Conservation (phyloP, 345 rosid genomes). For the Eucalyptus decipiens region DNA sequence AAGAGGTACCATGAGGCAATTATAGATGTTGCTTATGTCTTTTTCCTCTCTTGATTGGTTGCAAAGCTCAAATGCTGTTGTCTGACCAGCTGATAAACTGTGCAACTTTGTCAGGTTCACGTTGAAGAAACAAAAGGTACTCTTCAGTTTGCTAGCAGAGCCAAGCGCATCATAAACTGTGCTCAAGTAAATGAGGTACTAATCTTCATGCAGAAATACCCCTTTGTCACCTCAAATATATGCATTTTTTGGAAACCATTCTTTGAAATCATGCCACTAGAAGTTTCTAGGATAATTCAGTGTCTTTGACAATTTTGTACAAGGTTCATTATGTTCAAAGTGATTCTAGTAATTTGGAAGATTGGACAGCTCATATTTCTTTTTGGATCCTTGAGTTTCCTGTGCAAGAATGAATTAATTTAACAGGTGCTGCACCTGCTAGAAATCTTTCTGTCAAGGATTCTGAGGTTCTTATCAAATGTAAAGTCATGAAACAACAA, state of each 20-base stretch:
- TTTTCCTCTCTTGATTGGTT: neutral
- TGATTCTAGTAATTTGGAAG: neutral
- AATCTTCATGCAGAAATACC: neutral
- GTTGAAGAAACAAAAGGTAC: conserved; percentile 96
- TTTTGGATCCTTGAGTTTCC: neutral
- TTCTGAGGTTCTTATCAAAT: neutral
- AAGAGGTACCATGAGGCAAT: conserved; percentile 48
- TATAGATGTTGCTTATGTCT: neutral
- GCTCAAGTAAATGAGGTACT: conserved; percentile 95
- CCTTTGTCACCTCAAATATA: neutral
- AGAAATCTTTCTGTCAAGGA: neutral
- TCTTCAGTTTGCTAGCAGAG: conserved; percentile 93
- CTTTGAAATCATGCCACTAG: neutral
- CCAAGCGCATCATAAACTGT: conserved; percentile 87
- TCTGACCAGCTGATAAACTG: neutral
- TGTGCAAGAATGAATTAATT: neutral
- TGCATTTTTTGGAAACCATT: neutral
- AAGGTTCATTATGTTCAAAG: neutral
- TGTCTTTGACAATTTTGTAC: neutral
- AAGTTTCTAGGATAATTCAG: neutral
- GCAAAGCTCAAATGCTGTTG: neutral
- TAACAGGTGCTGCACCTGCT: neutral
- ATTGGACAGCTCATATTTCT: neutral
- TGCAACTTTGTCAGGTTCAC: conserved; percentile 43
- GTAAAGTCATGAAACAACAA: neutral